Conservation (phyloP, 2,329 filamentous ascomycete species). For the Claviceps lovelessii region DNA sequence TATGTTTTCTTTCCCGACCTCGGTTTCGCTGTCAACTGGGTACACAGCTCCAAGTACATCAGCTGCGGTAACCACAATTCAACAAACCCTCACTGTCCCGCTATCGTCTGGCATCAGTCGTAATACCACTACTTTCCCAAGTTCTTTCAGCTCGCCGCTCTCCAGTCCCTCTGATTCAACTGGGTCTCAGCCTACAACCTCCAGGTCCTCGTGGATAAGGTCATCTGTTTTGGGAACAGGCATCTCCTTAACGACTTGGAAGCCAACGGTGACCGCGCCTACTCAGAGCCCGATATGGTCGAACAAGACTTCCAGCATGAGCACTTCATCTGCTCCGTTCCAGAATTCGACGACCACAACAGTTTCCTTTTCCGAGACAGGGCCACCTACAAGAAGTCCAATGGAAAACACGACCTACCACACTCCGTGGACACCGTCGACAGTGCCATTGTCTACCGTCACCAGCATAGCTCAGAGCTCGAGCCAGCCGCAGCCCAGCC, state of each 20-base stretch:
- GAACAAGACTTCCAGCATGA: background rate
- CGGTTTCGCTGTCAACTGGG: background rate
- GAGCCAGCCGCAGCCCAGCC: background rate
- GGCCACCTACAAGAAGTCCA: background rate
- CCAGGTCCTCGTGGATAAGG: background rate
- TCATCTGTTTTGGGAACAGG: conserved; percentile 3
- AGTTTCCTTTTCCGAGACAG: conserved; percentile 10
- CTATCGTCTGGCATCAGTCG: background rate
- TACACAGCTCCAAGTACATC: background rate
- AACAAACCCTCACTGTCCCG: background rate
- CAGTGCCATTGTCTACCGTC: background rate
- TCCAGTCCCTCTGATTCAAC: background rate
- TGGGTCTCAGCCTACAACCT: background rate
- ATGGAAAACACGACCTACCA: background rate
- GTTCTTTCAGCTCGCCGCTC: background rate
- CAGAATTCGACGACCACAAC: conserved; percentile 1
- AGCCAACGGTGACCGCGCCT: background rate
- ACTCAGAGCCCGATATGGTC: background rate
- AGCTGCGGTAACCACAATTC: background rate
- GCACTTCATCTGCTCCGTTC: background rate
- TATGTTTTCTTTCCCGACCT: background rate
- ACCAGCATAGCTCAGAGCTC: background rate
- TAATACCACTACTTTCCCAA: background rate
- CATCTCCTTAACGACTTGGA: background rate
- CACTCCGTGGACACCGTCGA: background rate